phyloP scores from a whole-genome alignment of 768 basidiomycete species.

The Mycena belliarum region DNA sequence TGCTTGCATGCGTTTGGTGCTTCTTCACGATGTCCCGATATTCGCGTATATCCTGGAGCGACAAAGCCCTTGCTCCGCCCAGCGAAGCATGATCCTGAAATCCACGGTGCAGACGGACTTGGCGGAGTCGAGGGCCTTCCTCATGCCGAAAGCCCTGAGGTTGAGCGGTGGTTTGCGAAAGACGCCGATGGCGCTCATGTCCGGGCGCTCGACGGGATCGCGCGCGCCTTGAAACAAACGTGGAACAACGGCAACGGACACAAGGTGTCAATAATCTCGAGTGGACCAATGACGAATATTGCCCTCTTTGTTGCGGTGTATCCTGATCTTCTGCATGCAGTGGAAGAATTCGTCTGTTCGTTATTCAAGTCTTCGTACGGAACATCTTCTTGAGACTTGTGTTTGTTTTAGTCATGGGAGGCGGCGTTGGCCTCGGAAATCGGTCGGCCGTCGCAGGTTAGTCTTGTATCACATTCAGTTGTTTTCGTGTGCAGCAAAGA shows the following conservation, averaged over 20 bases:
- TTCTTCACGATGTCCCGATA: conserved; percentile 31
- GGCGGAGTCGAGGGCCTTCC: conserved; percentile 84
- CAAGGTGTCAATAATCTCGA: conserved; percentile 71
- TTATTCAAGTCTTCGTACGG: not conserved
- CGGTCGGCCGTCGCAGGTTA: conserved; percentile 71
- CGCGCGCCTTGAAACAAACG: conserved; percentile 47
- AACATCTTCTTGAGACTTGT: conserved; percentile 19
- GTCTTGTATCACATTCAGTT: too few relatives aligned
- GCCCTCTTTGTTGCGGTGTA: conserved; percentile 64
- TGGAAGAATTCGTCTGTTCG: conserved; percentile 65
- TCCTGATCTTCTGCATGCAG: conserved; percentile 49
- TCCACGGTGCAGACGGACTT: conserved; percentile 82
- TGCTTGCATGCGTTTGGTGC: conserved; percentile 78
- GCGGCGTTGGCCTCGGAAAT: conserved; percentile 85
- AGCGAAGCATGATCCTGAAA: conserved; percentile 67
- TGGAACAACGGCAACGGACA: conserved; percentile 62
- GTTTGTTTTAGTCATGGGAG: conserved; percentile 66
- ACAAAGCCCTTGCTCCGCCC: conserved; percentile 65
- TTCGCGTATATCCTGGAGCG: conserved; percentile 73
- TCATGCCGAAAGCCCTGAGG: conserved; percentile 43
- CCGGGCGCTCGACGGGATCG: conserved; percentile 72
- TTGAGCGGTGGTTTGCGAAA: conserved; percentile 50
- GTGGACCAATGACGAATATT: conserved; percentile 85
- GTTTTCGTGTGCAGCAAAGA: too few relatives aligned
- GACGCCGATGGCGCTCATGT: conserved; percentile 41